These are phyloP conservation scores for Globisporangium splendens DNA, from an alignment of 352 stramenopile genomes.

Conservation along the genomic window DNA sequence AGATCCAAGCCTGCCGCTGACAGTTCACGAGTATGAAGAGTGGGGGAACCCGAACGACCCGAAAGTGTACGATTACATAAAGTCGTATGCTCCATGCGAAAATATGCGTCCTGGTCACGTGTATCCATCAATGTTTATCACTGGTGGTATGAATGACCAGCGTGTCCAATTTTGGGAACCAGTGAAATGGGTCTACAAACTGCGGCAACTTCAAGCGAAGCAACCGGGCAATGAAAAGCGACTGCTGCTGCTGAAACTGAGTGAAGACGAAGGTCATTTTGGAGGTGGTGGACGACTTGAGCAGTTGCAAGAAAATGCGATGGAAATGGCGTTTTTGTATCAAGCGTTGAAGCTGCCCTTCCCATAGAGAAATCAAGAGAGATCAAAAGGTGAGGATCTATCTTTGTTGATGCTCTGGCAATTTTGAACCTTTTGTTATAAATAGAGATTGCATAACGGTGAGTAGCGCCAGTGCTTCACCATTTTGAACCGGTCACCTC, in stretches of 20 bases:
- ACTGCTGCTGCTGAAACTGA: slow-evolving; percentile 66
- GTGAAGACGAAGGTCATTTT: slow-evolving; percentile 81
- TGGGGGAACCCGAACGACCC: slow-evolving; percentile 76
- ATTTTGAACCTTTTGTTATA: too few relatives aligned
- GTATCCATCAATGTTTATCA: slow-evolving; percentile 84
- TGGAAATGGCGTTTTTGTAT: slow-evolving; percentile 86
- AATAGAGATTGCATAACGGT: too few relatives aligned
- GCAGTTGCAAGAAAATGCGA: slow-evolving; percentile 71
- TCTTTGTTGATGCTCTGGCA: slow-evolving; percentile 5
- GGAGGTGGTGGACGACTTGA: slow-evolving; percentile 69
- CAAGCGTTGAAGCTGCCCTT: slow-evolving; percentile 55
- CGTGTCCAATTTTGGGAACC: slow-evolving; percentile 85
- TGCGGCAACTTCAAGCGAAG: slow-evolving; percentile 48
- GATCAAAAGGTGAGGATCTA: slow-evolving; percentile 1
- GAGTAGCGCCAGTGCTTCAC: not conserved
- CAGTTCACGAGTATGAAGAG: slow-evolving; percentile 91
- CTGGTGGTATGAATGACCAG: slow-evolving; percentile 77
- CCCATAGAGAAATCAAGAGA: slow-evolving; percentile 6
- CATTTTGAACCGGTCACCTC: not conserved
- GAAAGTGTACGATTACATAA: slow-evolving; percentile 59
- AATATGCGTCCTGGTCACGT: slow-evolving; percentile 42
- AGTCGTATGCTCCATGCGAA: slow-evolving; percentile 77
- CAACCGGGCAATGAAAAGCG: slow-evolving; percentile 17
- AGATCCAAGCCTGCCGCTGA: slow-evolving; percentile 81
- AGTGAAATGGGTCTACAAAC: slow-evolving; percentile 79